Base-by-base conservation (phyloP, 345 rosid species). In the Melastoma malabathricum region DNA sequence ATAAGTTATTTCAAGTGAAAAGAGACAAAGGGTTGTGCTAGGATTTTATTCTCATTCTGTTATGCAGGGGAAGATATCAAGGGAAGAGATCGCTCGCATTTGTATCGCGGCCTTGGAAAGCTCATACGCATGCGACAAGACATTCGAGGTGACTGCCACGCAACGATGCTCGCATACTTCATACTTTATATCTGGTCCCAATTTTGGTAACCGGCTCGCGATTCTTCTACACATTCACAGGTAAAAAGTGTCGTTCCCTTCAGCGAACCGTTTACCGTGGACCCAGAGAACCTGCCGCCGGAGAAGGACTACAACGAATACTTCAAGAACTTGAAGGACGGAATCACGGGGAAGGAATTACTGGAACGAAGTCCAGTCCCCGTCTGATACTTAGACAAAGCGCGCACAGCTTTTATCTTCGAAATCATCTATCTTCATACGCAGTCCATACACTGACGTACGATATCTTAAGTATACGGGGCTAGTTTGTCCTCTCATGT, bases 221-320 rank as follows among this genome's bases (percentile, higher is more conserved):
- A 10, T 8, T 51, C 51, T 22, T 18, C 29, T 4, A 5, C 41
- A 5, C 49, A 46, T 51, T 51, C 31, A 48, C 86, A 90, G 98
- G 98, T 90, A 48, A 84, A 80, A 72, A 90, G 95, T 71, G 75
- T 69, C 4, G 66, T 86, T 63, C 96, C 93, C n/a, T 90, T 86
- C 58, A 86, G 95, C 47, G 86, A 82, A 54, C 76, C 96, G 3
- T 90, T 84, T 53, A 84, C 85, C 15, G 73, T 90, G 47, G 96
- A 90, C 74, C 96, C 85, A 7, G 79, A 83, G 58, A 90, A 84
- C 63, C 94, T 85, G 5, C 96, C 96, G 25, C 77, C 72, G 9
- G 93, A 82, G 77, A 90, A 86, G 80, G 94, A 84, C 61, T 90
- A 82, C 66, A 58, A 74, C 15, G 59, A 67, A 3, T 86, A 80